Percentiles rank a stretch among this genome's conserved stretches.
Conservation (phyloP, 2,329 filamentous ascomycete genomes). For the Amauroascus niger region DNA sequence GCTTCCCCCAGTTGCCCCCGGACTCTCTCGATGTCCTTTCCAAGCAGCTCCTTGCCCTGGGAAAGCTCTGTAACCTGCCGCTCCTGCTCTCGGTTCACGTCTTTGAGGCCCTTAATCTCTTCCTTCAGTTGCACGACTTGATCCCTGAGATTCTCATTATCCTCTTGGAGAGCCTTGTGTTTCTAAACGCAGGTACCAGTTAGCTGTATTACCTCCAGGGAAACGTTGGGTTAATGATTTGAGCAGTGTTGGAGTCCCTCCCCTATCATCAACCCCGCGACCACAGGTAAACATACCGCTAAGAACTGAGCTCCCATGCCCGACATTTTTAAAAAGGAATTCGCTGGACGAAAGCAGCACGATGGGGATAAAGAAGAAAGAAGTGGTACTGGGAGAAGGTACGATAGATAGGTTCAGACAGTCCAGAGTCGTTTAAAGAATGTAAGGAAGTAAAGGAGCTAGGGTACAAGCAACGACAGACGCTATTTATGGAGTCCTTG, state of each 20-base stretch:
- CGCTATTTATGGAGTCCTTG: slow-evolving; percentile 4
- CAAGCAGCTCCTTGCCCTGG: slow-evolving; percentile 90
- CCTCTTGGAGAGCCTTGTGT: slow-evolving; percentile 64
- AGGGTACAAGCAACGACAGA: not conserved
- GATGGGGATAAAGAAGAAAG: not conserved
- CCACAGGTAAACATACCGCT: slow-evolving; percentile 11
- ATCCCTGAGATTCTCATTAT: slow-evolving; percentile 73
- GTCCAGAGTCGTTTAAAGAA: not conserved
- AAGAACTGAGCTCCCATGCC: slow-evolving; percentile 11
- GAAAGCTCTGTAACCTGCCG: slow-evolving; percentile 94
- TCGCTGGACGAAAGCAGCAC: not conserved
- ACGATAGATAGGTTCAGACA: not conserved
- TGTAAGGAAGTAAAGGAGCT: not conserved
- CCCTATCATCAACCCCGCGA: slow-evolving; percentile 4
- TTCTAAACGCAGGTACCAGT: slow-evolving; percentile 8
- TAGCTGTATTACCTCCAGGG: not conserved
- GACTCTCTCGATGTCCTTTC: slow-evolving; percentile 84
- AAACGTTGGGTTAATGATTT: not conserved
- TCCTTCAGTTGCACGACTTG: slow-evolving; percentile 79
- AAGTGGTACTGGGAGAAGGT: not conserved
- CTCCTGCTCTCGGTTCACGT: slow-evolving; percentile 93
- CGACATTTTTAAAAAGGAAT: slow-evolving; percentile 6
- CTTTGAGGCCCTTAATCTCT: slow-evolving; percentile 83
- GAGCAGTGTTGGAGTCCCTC: not conserved
- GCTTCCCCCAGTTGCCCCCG: slow-evolving; percentile 73